Base-by-base conservation (phyloP, 2,329 filamentous ascomycete species). In the Sporothrix variecibatus region DNA sequence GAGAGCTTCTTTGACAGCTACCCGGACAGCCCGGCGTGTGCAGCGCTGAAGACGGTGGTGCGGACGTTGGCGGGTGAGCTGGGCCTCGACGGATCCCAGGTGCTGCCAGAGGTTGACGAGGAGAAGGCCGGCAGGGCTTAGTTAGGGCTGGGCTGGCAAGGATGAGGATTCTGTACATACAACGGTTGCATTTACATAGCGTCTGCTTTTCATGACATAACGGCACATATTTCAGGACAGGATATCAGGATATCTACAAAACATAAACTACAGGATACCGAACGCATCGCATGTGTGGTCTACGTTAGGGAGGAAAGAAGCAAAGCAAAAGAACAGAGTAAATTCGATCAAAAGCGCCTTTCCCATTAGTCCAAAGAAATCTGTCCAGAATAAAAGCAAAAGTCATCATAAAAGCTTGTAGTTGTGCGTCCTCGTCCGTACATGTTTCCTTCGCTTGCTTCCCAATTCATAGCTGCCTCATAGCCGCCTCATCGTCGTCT, bases 1-100 rank as follows among this genome's bases (percentile, higher is more conserved):
- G 96, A 99, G 88, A 98, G 94, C 82, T 99, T 97, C 83, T 93
- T 98, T 80, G 95, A 98, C 80, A 92, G 91, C 31, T 99, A 94
- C 82, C 94, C 95, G 0, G 95, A 98, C 78, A 97, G 94, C 78
- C 95, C 96, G 46, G 95, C 96, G 1, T 97, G 94, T 79, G 85
- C 87, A 78, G 95, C 95, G 2, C 89, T 99, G 75, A 92, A 90
- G 83, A 86, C 86, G 49, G 95, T 99, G 11, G 95, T 99, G 49
- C 89, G 88, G 79, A 88, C 89, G 67, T 86, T 98, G 70, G 90
- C 89, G 23, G 84, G 86, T 77, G 85, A 93, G 81, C 85, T 94
- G 76, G 91, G 91, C 2, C 83, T 92, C 73, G 85, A 91, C 77
- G 83, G 87, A n/a, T 82, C 88, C 68, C 82, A 85, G 69, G 84